These are phyloP conservation scores for Citrus sp. DNA, from an alignment of 345 rosid genomes.

Conservation along the genomic window DNA sequence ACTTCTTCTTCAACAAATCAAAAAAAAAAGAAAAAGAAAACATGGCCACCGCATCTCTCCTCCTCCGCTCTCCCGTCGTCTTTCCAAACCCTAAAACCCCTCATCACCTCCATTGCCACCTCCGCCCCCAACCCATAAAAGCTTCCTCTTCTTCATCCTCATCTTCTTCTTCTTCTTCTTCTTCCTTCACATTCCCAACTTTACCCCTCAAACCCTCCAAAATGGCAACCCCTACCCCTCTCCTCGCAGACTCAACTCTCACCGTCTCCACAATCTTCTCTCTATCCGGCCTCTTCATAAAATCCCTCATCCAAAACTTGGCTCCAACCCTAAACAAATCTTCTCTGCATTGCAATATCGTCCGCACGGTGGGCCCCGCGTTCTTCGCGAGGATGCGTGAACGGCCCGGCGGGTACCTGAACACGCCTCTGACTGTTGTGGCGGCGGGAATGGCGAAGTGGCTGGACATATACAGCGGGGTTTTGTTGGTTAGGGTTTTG, in stretches of 20 bases:
- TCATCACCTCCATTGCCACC: neutral
- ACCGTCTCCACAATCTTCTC: conserved; percentile 38
- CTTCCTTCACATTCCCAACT: neutral
- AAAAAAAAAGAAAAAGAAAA: neutral
- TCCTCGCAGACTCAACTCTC: conserved; percentile 38
- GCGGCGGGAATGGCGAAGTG: conserved; percentile 84
- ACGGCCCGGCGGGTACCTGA: conserved; percentile 49
- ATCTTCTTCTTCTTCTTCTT: neutral
- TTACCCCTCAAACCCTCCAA: neutral
- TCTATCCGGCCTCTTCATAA: conserved; percentile 20
- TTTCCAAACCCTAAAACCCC: neutral
- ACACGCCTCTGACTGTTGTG: conserved; percentile 78
- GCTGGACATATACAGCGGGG: conserved; percentile 87
- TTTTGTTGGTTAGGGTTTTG: conserved; percentile 85
- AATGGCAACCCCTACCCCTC: conserved; percentile 4
- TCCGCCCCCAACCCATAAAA: neutral
- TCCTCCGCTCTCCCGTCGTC: neutral
- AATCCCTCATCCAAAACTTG: conserved; percentile 27
- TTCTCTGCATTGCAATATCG: conserved; percentile 28
- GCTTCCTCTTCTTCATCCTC: neutral
- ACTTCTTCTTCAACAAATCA: neutral
- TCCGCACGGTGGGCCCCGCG: conserved; percentile 33
- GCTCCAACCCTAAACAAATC: conserved; percentile 8
- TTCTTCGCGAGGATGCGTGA: conserved; percentile 67
- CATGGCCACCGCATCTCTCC: conserved; percentile 1